Evolutionary conservation across 2,329 filamentous ascomycete genomes (phyloP).

Genomic region (Microdochium paspali): DNA sequence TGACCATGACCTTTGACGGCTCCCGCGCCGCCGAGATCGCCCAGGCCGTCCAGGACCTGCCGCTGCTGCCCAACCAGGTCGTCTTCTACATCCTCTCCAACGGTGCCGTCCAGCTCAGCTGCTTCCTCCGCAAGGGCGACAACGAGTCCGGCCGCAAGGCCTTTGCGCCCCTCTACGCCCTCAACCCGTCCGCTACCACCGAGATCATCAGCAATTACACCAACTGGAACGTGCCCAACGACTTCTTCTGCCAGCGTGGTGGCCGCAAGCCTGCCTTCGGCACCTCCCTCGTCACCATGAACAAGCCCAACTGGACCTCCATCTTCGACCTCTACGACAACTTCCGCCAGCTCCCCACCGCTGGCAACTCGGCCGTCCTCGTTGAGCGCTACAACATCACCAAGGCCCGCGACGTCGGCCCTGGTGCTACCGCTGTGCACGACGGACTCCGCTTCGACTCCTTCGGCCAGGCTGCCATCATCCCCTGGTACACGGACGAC

Average conservation of each 20-base stretch:
- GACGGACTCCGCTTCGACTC: conserved; percentile 5
- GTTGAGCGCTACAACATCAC: conserved; percentile 26
- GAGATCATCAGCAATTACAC: conserved; percentile 22
- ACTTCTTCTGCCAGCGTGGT: conserved; percentile 23
- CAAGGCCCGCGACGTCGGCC: conserved; percentile 13
- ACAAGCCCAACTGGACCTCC: conserved; percentile 23
- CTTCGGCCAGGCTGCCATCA: conserved; percentile 19
- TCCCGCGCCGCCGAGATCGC: conserved; percentile 15
- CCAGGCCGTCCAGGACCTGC: conserved; percentile 24
- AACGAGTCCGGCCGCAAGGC: conserved; percentile 17
- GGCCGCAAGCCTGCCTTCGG: conserved; percentile 28
- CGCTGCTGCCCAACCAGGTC: conserved; percentile 21
- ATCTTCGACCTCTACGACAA: conserved; percentile 26
- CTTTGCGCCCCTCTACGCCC: conserved; percentile 22
- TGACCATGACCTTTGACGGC: conserved; percentile 11
- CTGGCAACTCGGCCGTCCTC: conserved; percentile 20
- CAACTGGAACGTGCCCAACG: conserved; percentile 26
- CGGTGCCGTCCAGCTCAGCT: conserved; percentile 17
- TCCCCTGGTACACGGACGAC: conserved; percentile 27
- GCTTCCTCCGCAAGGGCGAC: conserved; percentile 18
- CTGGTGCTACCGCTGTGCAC: conserved; percentile 19
- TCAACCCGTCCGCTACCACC: conserved; percentile 17
- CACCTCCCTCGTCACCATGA: conserved; percentile 21
- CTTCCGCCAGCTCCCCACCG: conserved; percentile 22
- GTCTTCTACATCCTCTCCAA: conserved; percentile 22